Evolutionary conservation across 306 rosid species (phyloP).

Genomic region (Rosa rugosa): DNA sequence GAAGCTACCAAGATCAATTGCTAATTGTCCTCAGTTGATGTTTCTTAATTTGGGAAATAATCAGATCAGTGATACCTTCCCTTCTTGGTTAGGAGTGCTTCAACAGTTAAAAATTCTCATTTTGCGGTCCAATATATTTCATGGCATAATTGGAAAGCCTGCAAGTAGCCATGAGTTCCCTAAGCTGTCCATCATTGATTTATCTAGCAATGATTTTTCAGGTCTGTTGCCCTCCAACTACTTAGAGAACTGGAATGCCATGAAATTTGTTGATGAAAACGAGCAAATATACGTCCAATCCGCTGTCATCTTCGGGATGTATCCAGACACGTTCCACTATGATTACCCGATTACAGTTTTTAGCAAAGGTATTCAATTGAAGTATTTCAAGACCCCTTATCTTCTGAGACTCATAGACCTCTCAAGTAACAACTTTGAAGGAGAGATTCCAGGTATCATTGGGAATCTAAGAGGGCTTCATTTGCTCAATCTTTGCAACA

Average conservation of each 20-base stretch:
- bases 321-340: too few species aligned
- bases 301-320: too few species aligned
- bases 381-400: neutral
- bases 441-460: conserved; percentile 1
- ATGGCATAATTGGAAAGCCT: conserved; percentile 16
- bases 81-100: conserved; percentile 42
- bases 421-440: conserved; percentile 12
- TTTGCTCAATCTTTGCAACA: conserved; percentile 6
- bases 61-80: conserved; percentile 32
- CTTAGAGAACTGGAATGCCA: conserved; percentile 12
- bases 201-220: conserved; percentile 18
- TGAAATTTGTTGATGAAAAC: conserved; percentile 3
- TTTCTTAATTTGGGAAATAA: conserved; percentile 17
- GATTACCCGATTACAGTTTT: neutral
- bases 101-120: conserved; percentile 11
- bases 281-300: neutral
- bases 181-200: conserved; percentile 15
- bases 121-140: conserved; percentile 23
- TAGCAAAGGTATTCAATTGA: neutral
- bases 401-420: neutral
- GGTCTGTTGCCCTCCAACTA: conserved; percentile 21
- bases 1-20: conserved; percentile 19
- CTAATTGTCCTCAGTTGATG: conserved; percentile 15
- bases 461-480: conserved; percentile 6
- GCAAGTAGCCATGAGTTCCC: conserved; percentile 1